These are phyloP conservation scores for Mortierella sp. DNA, from an alignment of 371 early-diverging fungal genomes.

Conservation along the genomic window DNA sequence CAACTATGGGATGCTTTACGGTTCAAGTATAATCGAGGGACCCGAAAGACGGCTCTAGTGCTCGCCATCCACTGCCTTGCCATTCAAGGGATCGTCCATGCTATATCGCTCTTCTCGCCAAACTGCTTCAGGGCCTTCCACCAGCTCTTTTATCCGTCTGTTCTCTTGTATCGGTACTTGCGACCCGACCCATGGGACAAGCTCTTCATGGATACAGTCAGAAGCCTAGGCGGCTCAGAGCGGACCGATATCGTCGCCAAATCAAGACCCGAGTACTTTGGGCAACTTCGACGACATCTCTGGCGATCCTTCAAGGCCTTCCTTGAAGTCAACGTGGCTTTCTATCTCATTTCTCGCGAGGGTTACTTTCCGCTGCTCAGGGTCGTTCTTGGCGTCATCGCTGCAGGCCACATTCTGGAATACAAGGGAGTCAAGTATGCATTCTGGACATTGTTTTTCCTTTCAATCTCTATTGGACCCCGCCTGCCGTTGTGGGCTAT, in stretches of 20 bases:
- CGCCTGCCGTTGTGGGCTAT: constrained; percentile 18
- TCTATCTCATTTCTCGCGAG: constrained; percentile 6
- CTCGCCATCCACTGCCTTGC: constrained; percentile 23
- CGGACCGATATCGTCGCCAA: constrained; percentile 38
- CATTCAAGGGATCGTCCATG: constrained; percentile 4
- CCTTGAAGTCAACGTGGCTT: constrained; percentile 2
- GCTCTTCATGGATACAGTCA: constrained; percentile 21
- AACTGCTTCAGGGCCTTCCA: background rate
- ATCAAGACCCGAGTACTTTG: constrained; percentile 16
- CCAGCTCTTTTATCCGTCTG: constrained; percentile 20
- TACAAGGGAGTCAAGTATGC: constrained; percentile 6
- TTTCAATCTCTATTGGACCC: constrained; percentile 2
- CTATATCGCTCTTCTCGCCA: constrained; percentile 1
- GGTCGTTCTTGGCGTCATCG: constrained; percentile 12
- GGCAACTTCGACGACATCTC: constrained; percentile 3
- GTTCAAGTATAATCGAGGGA: constrained; percentile 3
- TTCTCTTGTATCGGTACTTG: constrained; percentile 18
- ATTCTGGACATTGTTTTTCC: constrained; percentile 4
- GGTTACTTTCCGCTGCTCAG: constrained; percentile 16
- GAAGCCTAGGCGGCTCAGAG: constrained; percentile 20
- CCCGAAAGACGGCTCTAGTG: background rate
- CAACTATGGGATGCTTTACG: constrained; percentile 25
- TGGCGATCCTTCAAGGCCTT: constrained; percentile 9
- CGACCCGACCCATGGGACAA: constrained; percentile 24
- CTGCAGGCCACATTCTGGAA: constrained; percentile 8